Percentiles rank a stretch among this genome's conserved stretches.
phyloP scores from a whole-genome alignment of 176 grass and related monocot species.

The Melocanna baccifera region DNA sequence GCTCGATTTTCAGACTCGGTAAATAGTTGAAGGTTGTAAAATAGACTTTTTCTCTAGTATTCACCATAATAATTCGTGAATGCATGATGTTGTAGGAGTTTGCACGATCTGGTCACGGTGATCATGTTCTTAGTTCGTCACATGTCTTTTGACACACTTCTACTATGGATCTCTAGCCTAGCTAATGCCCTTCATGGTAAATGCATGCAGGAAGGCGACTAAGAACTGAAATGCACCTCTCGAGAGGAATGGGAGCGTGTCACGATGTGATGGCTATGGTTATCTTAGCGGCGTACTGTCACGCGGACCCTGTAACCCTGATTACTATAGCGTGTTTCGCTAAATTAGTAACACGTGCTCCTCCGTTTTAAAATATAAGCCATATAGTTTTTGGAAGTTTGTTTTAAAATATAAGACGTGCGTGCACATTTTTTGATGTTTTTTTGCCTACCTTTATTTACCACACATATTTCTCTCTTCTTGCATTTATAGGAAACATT shows the following conservation, averaged over 20 bases:
- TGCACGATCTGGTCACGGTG: neutral
- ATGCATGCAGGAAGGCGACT: conserved; percentile 13
- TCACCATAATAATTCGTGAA: neutral
- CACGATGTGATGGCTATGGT: neutral
- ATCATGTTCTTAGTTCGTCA: neutral
- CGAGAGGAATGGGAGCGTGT: neutral
- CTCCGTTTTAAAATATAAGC: too few species aligned
- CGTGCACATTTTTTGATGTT: too few species aligned
- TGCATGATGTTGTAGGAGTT: neutral
- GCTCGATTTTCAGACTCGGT: too few species aligned
- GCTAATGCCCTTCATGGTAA: neutral
- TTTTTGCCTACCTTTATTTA: too few species aligned
- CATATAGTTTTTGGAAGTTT: too few species aligned
- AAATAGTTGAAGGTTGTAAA: too few species aligned
- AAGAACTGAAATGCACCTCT: neutral
- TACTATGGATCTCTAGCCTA: neutral
- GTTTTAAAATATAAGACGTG: too few species aligned
- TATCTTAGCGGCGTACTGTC: neutral
- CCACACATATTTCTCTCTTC: too few species aligned
- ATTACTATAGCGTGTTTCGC: neutral
- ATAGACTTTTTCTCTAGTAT: neutral
- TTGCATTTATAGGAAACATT: too few species aligned
- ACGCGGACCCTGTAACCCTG: neutral
- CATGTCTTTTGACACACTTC: neutral
- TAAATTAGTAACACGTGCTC: neutral